Evolutionary conservation across 2,329 filamentous ascomycete species (phyloP).

Genomic region (Chaetomium strumarium): DNA sequence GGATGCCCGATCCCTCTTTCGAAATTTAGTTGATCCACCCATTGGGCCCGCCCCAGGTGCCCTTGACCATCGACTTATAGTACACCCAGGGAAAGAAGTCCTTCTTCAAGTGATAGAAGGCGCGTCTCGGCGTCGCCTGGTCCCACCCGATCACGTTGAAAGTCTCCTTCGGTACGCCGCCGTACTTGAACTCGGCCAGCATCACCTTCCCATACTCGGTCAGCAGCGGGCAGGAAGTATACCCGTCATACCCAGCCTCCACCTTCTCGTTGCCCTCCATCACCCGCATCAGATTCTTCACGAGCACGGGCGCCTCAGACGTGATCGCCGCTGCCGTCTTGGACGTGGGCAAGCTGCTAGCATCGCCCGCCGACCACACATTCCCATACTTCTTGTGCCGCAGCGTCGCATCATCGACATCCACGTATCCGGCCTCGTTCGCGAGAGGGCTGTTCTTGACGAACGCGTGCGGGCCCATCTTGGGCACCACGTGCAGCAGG

Average conservation of each 20-base stretch:
- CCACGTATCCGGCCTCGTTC: constrained; percentile 51
- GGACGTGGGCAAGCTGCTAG: constrained; percentile 51
- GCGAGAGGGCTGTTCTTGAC: constrained; percentile 48
- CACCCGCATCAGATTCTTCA: constrained; percentile 35
- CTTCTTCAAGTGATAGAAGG: constrained; percentile 41
- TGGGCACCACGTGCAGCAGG: constrained; percentile 51
- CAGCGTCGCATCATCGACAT: constrained; percentile 48
- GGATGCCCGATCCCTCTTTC: not conserved
- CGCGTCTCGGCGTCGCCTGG: constrained; percentile 34
- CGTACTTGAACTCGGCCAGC: constrained; percentile 45
- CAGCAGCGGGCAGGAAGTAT: constrained; percentile 41
- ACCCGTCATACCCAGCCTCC: constrained; percentile 36
- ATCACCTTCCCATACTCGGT: constrained; percentile 41
- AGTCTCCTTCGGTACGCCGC: constrained; percentile 40
- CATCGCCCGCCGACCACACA: constrained; percentile 55
- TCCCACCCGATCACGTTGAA: constrained; percentile 31
- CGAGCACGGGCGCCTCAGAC: constrained; percentile 38
- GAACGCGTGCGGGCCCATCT: constrained; percentile 52
- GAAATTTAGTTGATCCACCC: constrained; percentile 19
- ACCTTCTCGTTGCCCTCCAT: constrained; percentile 32
- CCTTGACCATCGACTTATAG: constrained; percentile 29
- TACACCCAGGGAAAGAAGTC: constrained; percentile 36
- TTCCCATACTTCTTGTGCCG: constrained; percentile 50
- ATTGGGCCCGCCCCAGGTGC: constrained; percentile 29
- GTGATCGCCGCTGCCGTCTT: constrained; percentile 43